A percentile compares a stretch with the other conserved stretches of the same genome.
Evolutionary conservation across 1,284 basidiomycete genomes (phyloP).

Genomic region (Dichomitus squalens): DNA sequence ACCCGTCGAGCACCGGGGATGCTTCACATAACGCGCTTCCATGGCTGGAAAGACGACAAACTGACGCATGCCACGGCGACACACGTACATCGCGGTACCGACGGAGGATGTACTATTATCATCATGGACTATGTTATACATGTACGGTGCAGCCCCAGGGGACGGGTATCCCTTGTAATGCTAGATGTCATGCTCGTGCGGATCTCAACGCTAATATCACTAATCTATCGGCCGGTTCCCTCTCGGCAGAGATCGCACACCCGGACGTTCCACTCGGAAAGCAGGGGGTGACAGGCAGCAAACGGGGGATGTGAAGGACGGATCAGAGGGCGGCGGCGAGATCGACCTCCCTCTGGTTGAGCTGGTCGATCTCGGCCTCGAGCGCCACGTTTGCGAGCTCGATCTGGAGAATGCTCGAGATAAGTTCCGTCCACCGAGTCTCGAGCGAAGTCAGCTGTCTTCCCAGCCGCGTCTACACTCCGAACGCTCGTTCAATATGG

Average conservation of each 20-base stretch:
- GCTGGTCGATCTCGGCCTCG: slow-evolving; percentile 68
- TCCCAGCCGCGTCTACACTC: slow-evolving; percentile 69
- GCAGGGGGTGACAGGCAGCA: background rate
- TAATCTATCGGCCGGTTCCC: slow-evolving; percentile 10
- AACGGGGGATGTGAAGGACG: background rate
- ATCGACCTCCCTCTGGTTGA: slow-evolving; percentile 61
- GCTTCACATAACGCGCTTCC: slow-evolving; percentile 31
- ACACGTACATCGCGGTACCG: slow-evolving; percentile 1
- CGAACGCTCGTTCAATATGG: slow-evolving; percentile 1
- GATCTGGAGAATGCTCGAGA: slow-evolving; percentile 86
- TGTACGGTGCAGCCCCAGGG: background rate
- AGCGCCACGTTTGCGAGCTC: slow-evolving; percentile 91
- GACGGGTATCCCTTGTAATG: slow-evolving; percentile 14
- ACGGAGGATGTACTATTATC: slow-evolving; percentile 8
- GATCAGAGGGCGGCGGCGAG: slow-evolving; percentile 46
- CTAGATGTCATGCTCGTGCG: background rate
- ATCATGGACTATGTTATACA: background rate
- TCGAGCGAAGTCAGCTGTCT: slow-evolving; percentile 79
- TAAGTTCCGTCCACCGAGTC: slow-evolving; percentile 86
- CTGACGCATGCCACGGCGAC: background rate
- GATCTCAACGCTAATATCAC: background rate
- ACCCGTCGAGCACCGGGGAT: slow-evolving; percentile 33
- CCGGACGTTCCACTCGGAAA: background rate
- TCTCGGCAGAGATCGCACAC: background rate
- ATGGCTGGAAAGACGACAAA: background rate